Conservation (phyloP, 768 basidiomycete species). For the Hydnum rufescens region DNA sequence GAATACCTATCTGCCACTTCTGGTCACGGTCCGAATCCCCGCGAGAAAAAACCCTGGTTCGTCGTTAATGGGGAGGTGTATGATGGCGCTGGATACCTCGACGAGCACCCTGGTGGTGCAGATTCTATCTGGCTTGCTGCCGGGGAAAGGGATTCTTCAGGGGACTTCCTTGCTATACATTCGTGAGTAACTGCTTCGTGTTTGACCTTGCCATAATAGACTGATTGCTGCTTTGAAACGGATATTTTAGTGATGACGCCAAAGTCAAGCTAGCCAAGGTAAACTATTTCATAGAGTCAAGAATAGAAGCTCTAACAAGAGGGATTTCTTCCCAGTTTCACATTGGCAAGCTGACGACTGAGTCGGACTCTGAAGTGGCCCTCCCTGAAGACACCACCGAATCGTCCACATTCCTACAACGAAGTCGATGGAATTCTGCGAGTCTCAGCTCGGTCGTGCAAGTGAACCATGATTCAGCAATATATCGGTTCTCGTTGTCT, state of each 20-base stretch:
- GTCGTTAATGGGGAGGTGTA: constrained; percentile 37
- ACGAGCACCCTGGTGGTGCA: constrained; percentile 38
- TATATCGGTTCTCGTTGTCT: constrained; percentile 27
- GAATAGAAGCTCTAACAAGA: not conserved
- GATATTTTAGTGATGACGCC: not conserved
- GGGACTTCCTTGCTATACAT: constrained; percentile 25
- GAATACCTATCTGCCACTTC: not conserved
- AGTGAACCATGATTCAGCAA: not conserved
- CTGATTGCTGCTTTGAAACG: no score
- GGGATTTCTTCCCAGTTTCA: not conserved
- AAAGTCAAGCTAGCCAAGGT: not conserved
- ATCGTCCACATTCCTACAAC: not conserved
- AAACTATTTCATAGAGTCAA: not conserved
- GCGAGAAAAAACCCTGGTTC: constrained; percentile 27
- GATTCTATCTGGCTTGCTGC: constrained; percentile 35
- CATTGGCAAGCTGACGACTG: not conserved
- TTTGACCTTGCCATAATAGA: no score
- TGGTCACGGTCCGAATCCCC: not conserved
- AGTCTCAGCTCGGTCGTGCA: not conserved
- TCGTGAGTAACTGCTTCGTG: no score
- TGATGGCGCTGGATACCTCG: constrained; percentile 29
- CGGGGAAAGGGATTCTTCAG: constrained; percentile 34
- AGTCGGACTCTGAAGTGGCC: not conserved
- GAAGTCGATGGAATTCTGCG: not conserved
- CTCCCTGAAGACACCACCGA: not conserved